A percentile compares a stretch with the other conserved stretches of the same genome.
These are phyloP conservation scores for Mucuna pruriens DNA, from an alignment of 306 rosid genomes.

Conservation along the genomic window DNA sequence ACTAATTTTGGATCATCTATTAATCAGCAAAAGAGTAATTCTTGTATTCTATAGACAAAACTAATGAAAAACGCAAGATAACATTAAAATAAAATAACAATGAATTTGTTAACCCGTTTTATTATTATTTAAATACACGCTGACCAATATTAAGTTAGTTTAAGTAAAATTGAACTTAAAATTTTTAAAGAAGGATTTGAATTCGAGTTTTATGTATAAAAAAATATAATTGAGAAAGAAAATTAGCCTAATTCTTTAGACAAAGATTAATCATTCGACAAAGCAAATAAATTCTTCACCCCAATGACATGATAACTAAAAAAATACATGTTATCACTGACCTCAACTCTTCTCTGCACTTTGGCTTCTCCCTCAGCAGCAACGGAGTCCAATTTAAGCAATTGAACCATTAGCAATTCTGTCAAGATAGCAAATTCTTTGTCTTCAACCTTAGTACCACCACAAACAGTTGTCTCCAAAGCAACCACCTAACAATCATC, in stretches of 20 bases:
- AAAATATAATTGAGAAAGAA: no score
- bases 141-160: no score
- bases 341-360: conserved; percentile 69
- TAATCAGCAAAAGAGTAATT: no score
- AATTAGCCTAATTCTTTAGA: no score
- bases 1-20: neutral
- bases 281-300: no score
- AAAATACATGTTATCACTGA: conserved; percentile 39
- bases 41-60: neutral
- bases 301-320: no score
- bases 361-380: conserved; percentile 69
- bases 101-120: neutral
- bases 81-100: neutral
- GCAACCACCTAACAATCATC: conserved; percentile 50
- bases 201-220: no score
- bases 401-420: conserved; percentile 70
- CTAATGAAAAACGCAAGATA: neutral
- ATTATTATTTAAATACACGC: neutral
- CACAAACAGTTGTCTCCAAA: conserved; percentile 50
- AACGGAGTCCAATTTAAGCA: conserved; percentile 70
- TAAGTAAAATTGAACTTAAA: no score
- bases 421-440: conserved; percentile 53
- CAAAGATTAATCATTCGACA: no score
- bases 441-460: conserved; percentile 54
- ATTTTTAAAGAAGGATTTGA: no score